These are phyloP conservation scores for Coix lacrymajobi DNA, from an alignment of 176 grass and related monocot species.

Conservation along the genomic window DNA sequence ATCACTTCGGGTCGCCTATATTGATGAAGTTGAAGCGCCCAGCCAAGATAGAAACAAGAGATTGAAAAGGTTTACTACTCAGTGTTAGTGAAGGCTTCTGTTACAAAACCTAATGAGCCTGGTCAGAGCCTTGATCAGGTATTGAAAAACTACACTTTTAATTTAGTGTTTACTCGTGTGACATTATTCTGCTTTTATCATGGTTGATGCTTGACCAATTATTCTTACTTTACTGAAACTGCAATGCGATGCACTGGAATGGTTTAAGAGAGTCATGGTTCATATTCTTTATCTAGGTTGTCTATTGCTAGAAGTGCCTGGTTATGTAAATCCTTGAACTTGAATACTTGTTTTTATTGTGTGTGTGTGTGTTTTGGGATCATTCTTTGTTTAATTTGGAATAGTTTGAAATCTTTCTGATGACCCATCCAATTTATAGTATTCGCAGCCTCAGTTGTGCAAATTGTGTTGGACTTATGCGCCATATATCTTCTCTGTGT, in stretches of 20 bases:
- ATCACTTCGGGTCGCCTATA: constrained; percentile 77
- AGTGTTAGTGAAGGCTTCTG: constrained; percentile 87
- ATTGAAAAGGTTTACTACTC: constrained; percentile 86
- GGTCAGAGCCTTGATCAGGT: constrained; percentile 97
- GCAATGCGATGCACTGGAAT: background rate
- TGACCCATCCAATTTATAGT: constrained; percentile 1
- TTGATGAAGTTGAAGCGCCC: constrained; percentile 73
- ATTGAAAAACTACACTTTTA: constrained; percentile 22
- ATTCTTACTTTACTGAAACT: background rate
- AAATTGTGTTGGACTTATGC: constrained; percentile 7
- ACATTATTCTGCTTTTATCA: constrained; percentile 4
- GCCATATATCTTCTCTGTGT: background rate
- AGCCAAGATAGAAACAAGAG: constrained; percentile 53
- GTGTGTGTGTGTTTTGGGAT: background rate
- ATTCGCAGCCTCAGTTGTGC: background rate
- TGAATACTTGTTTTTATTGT: background rate
- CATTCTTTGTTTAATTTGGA: background rate
- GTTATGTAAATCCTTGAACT: background rate
- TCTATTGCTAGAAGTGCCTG: background rate
- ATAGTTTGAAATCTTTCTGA: background rate
- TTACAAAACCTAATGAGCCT: constrained; percentile 61
- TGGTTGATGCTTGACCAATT: background rate
- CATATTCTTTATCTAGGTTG: constrained; percentile 3
- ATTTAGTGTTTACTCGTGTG: background rate
- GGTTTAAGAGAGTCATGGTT: background rate